These are phyloP conservation scores for Phlyctochytrium arcticum DNA, from an alignment of 192 early-diverging fungal genomes.

Conservation along the genomic window DNA sequence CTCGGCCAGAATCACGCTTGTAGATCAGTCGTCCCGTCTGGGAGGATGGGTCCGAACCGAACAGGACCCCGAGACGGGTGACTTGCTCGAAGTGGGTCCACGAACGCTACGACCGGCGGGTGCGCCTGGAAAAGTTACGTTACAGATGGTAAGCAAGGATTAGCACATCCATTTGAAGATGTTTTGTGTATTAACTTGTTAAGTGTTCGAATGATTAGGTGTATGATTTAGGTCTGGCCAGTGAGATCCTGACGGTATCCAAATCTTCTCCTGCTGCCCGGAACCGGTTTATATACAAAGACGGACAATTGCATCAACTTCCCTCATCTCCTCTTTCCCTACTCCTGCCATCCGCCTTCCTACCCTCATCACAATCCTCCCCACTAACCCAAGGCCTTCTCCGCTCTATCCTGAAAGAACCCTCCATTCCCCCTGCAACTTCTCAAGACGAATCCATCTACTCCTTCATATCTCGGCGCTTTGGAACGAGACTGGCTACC, in stretches of 20 bases:
- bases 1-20: constrained; percentile 54
- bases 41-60: constrained; percentile 87
- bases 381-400: constrained; percentile 57
- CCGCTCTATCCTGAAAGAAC: constrained; percentile 54
- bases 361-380: constrained; percentile 36
- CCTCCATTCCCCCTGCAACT: constrained; percentile 25
- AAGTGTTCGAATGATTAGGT: constrained; percentile 33
- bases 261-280: constrained; percentile 67
- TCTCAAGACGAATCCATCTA: constrained; percentile 82
- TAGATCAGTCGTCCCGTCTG: constrained; percentile 64
- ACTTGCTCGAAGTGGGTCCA: constrained; percentile 78
- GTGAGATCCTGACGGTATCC: constrained; percentile 53
- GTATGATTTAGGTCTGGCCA: constrained; percentile 57
- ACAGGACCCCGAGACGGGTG: constrained; percentile 24
- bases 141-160: constrained; percentile 77
- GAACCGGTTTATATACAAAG: constrained; percentile 79
- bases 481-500: constrained; percentile 69
- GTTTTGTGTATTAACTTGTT: neutral
- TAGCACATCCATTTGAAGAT: neutral
- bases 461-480: constrained; percentile 73
- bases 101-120: constrained; percentile 75
- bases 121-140: constrained; percentile 61
- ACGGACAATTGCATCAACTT: constrained; percentile 66
- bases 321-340: constrained; percentile 37
- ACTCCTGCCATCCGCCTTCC: constrained; percentile 31